A percentile compares a stretch with the other conserved stretches of the same genome.
Conservation (phyloP, 2,329 filamentous ascomycete species). For the Scedosporium apiospermum region DNA sequence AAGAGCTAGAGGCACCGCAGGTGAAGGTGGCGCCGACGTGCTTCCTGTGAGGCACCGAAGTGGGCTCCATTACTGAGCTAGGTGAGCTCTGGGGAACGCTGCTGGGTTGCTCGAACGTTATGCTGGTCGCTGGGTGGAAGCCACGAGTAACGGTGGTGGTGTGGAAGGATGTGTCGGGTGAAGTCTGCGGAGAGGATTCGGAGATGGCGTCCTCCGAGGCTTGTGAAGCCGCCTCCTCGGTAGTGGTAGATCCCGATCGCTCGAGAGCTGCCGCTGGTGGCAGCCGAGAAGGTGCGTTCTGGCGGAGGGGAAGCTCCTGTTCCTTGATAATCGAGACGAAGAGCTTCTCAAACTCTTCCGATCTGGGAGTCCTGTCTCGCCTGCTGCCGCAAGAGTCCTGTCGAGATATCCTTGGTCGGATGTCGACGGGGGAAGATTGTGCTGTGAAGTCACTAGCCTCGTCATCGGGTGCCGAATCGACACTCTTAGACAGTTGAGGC, state of each 20-base stretch:
- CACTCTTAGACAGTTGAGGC: constrained; percentile 66
- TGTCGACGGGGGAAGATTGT: constrained; percentile 46
- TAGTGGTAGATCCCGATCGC: constrained; percentile 34
- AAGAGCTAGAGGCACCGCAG: constrained; percentile 75
- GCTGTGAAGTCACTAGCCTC: constrained; percentile 50
- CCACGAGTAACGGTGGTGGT: constrained; percentile 66
- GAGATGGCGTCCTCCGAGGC: constrained; percentile 36
- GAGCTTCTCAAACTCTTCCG: constrained; percentile 87
- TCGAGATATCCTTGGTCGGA: constrained; percentile 59
- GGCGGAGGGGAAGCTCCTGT: constrained; percentile 53
- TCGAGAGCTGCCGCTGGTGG: constrained; percentile 26
- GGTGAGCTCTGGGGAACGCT: constrained; percentile 1
- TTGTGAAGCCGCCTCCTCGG: constrained; percentile 38
- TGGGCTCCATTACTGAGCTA: constrained; percentile 48
- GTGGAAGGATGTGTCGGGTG: constrained; percentile 40
- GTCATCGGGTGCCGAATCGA: constrained; percentile 59
- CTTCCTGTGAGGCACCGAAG: constrained; percentile 50
- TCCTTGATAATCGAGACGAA: constrained; percentile 88
- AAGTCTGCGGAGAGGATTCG: constrained; percentile 22
- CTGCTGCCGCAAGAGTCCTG: constrained; percentile 63
- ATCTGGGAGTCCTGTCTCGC: constrained; percentile 75
- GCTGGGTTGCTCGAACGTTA: constrained; percentile 3
- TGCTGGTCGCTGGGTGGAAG: constrained; percentile 58
- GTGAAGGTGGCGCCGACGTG: constrained; percentile 48
- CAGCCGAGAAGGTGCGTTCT: constrained; percentile 22